A percentile compares a stretch with the other conserved stretches of the same genome.
Conservation (phyloP, 208 protist genomes). For the Wallacemonas sp. region DNA sequence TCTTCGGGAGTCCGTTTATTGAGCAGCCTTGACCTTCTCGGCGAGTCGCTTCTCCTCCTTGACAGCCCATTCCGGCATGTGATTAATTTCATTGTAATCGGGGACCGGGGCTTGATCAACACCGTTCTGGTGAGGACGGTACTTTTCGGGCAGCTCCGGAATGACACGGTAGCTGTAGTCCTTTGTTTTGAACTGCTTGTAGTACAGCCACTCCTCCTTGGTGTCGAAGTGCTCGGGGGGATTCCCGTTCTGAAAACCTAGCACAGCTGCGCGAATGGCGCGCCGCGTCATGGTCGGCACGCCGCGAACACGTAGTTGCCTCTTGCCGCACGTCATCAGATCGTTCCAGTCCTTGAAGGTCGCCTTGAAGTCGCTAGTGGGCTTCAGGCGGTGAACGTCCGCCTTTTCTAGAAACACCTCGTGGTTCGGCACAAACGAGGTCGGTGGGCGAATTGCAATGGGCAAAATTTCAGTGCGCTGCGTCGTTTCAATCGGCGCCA, state of each 20-base stretch:
- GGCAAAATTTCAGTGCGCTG: conserved; percentile 80
- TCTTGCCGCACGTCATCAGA: conserved; percentile 88
- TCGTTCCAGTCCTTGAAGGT: conserved; percentile 93
- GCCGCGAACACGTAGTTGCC: conserved; percentile 77
- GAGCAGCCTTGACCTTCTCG: conserved; percentile 25
- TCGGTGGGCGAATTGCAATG: conserved; percentile 82
- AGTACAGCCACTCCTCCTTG: conserved; percentile 92
- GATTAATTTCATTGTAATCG: conserved; percentile 90
- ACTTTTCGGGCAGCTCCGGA: conserved; percentile 91
- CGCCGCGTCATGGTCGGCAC: conserved; percentile 72
- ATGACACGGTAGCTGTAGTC: conserved; percentile 90
- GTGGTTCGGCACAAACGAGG: conserved; percentile 87
- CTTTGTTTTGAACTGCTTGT: conserved; percentile 92
- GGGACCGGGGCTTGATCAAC: conserved; percentile 87
- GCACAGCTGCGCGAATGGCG: conserved; percentile 76
- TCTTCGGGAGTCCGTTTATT: background rate
- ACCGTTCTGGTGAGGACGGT: conserved; percentile 90
- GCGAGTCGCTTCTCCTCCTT: conserved; percentile 79
- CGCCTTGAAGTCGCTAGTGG: conserved; percentile 87
- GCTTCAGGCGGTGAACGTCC: conserved; percentile 78
- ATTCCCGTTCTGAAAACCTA: conserved; percentile 86
- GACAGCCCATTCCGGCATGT: conserved; percentile 85
- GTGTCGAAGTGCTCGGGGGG: conserved; percentile 88
- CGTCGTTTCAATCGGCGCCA: conserved; percentile 89
- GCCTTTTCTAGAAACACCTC: conserved; percentile 88